phyloP scores from a whole-genome alignment of 106 monocot species.

The Dioscorea zingiberensis region DNA sequence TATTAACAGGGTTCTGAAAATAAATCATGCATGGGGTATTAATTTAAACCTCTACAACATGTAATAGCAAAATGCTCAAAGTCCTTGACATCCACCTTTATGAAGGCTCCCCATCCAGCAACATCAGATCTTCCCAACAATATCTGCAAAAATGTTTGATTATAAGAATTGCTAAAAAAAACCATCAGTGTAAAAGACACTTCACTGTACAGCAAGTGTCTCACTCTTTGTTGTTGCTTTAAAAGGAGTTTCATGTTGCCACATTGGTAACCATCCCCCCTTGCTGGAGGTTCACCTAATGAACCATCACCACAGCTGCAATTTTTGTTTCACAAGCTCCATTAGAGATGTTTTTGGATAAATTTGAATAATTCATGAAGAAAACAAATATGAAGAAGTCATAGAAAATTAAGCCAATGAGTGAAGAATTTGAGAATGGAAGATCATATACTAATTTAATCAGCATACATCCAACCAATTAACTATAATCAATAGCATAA shows the following conservation, averaged over 20 bases:
- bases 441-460: too few species aligned
- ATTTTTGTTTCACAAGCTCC: too few species aligned
- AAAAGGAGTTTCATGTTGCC: slow-evolving; percentile 99
- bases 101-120: slow-evolving; percentile 99
- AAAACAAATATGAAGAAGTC: too few species aligned
- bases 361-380: too few species aligned
- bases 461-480: too few species aligned
- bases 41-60: background rate
- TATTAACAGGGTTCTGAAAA: slow-evolving; percentile 80
- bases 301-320: slow-evolving; percentile 94
- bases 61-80: background rate
- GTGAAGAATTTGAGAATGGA: too few species aligned
- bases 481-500: too few species aligned
- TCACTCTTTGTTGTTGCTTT: slow-evolving; percentile 87
- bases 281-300: slow-evolving; percentile 56
- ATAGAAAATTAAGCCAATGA: too few species aligned
- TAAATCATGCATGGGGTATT: background rate
- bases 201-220: background rate
- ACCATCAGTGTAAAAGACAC: background rate
- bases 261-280: slow-evolving; percentile 91
- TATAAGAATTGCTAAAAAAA: slow-evolving; percentile 4
- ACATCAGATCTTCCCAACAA: slow-evolving; percentile 85
- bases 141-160: slow-evolving; percentile 37
- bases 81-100: slow-evolving; percentile 42
- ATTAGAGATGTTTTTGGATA: too few species aligned